Percentiles rank a stretch among this genome's conserved stretches.
Evolutionary conservation across 2,329 filamentous ascomycete genomes (phyloP).

Genomic region (Xylariomycetidae sp.): DNA sequence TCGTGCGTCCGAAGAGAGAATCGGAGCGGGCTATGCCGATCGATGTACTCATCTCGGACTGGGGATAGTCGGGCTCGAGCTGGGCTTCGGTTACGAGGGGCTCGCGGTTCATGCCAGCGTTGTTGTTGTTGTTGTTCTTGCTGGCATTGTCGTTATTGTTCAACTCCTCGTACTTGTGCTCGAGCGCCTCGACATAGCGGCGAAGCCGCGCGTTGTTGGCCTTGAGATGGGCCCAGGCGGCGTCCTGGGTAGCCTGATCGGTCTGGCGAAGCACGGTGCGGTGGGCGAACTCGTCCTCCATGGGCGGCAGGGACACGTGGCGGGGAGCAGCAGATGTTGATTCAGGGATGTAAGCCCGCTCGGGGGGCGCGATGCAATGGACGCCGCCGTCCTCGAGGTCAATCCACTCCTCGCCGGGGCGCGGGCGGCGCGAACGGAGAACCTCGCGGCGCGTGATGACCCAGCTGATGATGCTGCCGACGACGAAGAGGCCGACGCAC

Average conservation of each 20-base stretch:
- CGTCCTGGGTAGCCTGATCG: background rate
- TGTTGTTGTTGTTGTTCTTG: background rate
- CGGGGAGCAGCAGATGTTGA: background rate
- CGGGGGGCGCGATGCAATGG: background rate
- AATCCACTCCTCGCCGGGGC: background rate
- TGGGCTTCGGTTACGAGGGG: background rate
- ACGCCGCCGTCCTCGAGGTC: background rate
- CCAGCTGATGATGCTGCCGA: background rate
- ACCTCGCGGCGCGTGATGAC: background rate
- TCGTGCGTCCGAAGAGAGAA: background rate
- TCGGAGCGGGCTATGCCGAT: background rate
- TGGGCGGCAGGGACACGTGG: background rate
- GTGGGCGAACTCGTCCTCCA: constrained; percentile 2
- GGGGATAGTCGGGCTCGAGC: too few relatives aligned
- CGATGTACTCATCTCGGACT: too few relatives aligned
- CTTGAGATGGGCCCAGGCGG: background rate
- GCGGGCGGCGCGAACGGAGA: background rate
- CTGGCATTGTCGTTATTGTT: background rate
- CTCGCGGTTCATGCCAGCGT: background rate
- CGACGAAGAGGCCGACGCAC: background rate
- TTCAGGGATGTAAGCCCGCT: background rate
- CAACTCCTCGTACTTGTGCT: background rate
- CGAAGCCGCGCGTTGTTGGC: background rate
- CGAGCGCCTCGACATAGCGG: constrained; percentile 1
- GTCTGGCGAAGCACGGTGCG: background rate